A percentile compares a stretch with the other conserved stretches of the same genome.
Evolutionary conservation across 1,284 basidiomycete genomes (phyloP).

Genomic region (Apiotrichum domesticum): DNA sequence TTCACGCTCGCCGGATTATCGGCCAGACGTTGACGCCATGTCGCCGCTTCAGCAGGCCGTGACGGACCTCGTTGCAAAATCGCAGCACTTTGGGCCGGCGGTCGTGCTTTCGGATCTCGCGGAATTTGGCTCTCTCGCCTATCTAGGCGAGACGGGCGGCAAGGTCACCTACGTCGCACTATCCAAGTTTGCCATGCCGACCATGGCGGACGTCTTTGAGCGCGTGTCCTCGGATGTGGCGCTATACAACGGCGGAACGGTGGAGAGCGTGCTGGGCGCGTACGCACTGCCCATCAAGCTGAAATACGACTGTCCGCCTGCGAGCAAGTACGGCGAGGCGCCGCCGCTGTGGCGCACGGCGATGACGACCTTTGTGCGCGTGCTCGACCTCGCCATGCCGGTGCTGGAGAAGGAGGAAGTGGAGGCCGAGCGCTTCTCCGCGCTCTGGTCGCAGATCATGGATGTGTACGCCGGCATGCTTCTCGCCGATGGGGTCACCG

Average conservation of each 20-base stretch:
- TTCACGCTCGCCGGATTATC: slow-evolving; percentile 71
- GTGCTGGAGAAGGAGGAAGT: slow-evolving; percentile 47
- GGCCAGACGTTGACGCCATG: slow-evolving; percentile 75
- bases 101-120: slow-evolving; percentile 75
- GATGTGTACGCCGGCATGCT: slow-evolving; percentile 76
- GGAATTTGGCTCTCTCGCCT: slow-evolving; percentile 77
- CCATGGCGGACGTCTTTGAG: slow-evolving; percentile 62
- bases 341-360: slow-evolving; percentile 80
- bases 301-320: slow-evolving; percentile 85
- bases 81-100: slow-evolving; percentile 56
- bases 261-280: slow-evolving; percentile 76
- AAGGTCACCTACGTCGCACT: slow-evolving; percentile 81
- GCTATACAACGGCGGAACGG: slow-evolving; percentile 73
- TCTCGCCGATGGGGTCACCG: slow-evolving; percentile 59
- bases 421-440: slow-evolving; percentile 58
- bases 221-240: slow-evolving; percentile 18
- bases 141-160: slow-evolving; percentile 64
- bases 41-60: slow-evolving; percentile 76
- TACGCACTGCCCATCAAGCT: slow-evolving; percentile 85
- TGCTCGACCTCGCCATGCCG: slow-evolving; percentile 19
- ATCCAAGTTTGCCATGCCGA: slow-evolving; percentile 78
- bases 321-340: slow-evolving; percentile 78
- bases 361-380: slow-evolving; percentile 22
- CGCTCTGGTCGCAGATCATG: slow-evolving; percentile 78
- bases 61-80: slow-evolving; percentile 58